Percentiles rank a stretch among this genome's conserved stretches.
Evolutionary conservation across 139 green algal genomes (phyloP).

Genomic region (Parachlorella kessleri): DNA sequence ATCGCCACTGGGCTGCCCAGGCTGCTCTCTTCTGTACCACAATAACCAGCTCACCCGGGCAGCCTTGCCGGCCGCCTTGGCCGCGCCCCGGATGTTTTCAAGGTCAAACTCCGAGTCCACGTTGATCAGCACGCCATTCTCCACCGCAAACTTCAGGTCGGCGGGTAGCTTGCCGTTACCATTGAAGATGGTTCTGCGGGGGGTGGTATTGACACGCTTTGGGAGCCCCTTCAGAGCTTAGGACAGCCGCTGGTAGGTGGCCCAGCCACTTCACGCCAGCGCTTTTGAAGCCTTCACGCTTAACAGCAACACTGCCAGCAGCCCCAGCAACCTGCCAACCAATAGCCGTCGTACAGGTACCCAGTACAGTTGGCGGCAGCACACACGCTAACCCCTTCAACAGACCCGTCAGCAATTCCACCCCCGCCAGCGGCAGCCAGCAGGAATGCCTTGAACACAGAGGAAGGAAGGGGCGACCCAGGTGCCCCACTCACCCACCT

Average conservation of each 20-base stretch:
- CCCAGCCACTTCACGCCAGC: too few species aligned
- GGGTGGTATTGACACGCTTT: too few species aligned
- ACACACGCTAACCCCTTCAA: too few species aligned
- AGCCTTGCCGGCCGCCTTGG: constrained; percentile 46
- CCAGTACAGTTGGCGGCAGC: too few species aligned
- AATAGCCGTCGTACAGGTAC: too few species aligned
- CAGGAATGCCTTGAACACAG: too few species aligned
- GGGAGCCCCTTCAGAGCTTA: too few species aligned
- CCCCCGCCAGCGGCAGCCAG: too few species aligned
- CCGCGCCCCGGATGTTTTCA: constrained; percentile 68
- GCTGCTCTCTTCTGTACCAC: neutral
- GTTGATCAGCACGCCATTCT: constrained; percentile 92
- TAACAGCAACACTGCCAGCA: neutral
- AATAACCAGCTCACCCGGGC: constrained; percentile 17
- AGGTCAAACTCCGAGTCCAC: constrained; percentile 98
- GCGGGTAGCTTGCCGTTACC: constrained; percentile 96
- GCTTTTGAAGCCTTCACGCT: neutral
- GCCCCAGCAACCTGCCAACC: neutral
- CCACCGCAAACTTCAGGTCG: constrained; percentile 90
- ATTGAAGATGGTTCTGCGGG: constrained; percentile 84
- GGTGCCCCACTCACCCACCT: constrained; percentile 43
- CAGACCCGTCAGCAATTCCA: too few species aligned
- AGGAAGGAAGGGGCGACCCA: too few species aligned
- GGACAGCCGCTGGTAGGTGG: too few species aligned
- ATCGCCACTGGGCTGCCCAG: neutral